Evolutionary conservation across 2,329 filamentous ascomycete genomes (phyloP).

Genomic region (Dryadomyces quercus-mongolicae): DNA sequence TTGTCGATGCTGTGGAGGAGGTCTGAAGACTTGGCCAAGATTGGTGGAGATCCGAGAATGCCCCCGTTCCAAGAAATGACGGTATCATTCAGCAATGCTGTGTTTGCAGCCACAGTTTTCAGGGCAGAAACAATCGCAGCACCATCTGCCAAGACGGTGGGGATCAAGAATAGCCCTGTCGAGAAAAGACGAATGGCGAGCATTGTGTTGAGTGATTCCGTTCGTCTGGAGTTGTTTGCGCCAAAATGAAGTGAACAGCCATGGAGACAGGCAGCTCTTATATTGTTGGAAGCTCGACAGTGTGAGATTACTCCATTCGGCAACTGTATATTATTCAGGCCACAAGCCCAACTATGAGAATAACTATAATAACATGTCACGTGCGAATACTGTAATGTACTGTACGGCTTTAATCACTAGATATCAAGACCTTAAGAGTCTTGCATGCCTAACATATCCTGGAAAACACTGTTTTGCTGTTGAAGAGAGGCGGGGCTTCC

Average conservation of each 20-base stretch:
- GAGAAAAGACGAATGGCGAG: not conserved
- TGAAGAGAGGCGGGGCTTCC: slow-evolving; percentile 9
- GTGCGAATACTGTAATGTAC: no score
- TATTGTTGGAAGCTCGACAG: not conserved
- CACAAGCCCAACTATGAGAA: no score
- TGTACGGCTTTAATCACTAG: no score
- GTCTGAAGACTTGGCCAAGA: not conserved
- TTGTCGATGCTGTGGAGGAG: not conserved
- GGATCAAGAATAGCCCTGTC: not conserved
- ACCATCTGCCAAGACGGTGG: not conserved
- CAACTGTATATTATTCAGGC: not conserved
- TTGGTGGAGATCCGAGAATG: not conserved
- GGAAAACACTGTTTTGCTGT: not conserved
- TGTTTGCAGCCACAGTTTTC: not conserved
- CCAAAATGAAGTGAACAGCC: not conserved
- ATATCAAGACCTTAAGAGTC: no score
- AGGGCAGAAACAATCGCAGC: not conserved
- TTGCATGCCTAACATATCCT: not conserved
- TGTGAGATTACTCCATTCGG: not conserved
- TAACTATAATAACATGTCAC: not conserved
- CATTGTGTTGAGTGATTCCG: not conserved
- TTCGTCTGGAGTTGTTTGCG: no score
- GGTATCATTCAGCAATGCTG: not conserved
- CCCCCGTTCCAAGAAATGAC: not conserved
- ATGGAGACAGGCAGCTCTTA: not conserved